Evolutionary conservation across 2,329 filamentous ascomycete species (phyloP), one percentile per base, ranked within the genome.

Genomic region (Sarocladium strictum): DNA sequence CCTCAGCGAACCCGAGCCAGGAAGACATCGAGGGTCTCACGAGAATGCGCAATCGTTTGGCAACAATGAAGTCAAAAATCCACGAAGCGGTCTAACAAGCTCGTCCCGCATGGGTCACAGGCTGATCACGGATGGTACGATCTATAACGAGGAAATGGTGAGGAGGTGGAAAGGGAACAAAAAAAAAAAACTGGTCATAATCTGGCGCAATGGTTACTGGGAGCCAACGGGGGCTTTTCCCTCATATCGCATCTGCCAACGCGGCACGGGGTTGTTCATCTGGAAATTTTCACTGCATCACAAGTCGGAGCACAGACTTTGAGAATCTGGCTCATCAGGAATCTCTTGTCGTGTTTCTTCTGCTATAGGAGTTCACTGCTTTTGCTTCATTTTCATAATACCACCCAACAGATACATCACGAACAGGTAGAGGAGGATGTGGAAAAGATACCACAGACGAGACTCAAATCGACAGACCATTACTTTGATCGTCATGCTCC

Each of bases 51-150:
- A 68, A 74, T 26, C 71, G 76, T 32, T 67, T 86, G 49, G 71
- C 76, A 58, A 59, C 60, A n/a, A 76, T 85, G 76, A 86, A 86
- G 72, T 70, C 65, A 59, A 75, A 82, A 56, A 85, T 86, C 43
- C 78, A 82, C 61, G 68, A 67, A 58, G 53, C 29, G 15, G 53
- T 40, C 23, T 47, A 17, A 38, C 10, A 7, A 15, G 33, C 19
- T 7, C n/a, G 27, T 21, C 19, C 26, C 50, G 3, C 19, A 3
- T 21, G 33, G 50, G 56, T n/a, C 50, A 56, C 27, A 56, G 32
- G 6, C 14, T 6, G 27, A 32, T 12, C 29, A 32, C 29, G 6
- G 29, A 7, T 32, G 29, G 29, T 32, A 32, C 29, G 29, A 12
- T 32, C 29, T 12, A 12, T 6, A 6, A 7, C 12, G 29, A 32